phyloP scores from a whole-genome alignment of 108 stramenopile genomes.

The Fragilaria crotonensis region DNA sequence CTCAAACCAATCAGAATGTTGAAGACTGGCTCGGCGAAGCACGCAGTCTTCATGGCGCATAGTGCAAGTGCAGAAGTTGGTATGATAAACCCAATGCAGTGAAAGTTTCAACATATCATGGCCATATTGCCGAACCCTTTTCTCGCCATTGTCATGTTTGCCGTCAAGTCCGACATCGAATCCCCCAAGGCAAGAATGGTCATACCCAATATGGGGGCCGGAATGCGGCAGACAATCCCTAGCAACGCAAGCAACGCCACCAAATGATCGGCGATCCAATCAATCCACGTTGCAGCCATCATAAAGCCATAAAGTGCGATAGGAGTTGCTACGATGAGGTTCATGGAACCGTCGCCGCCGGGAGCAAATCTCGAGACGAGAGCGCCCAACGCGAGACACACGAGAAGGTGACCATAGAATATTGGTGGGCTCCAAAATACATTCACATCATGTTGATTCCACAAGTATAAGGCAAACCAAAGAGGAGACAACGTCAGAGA shows the following conservation, averaged over 20 bases:
- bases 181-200: conserved; percentile 84
- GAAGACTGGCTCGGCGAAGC: conserved; percentile 78
- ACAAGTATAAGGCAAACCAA: conserved; percentile 34
- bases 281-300: conserved; percentile 67
- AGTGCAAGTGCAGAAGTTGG: no score
- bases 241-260: conserved; percentile 51
- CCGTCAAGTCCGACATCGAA: conserved; percentile 58
- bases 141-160: conserved; percentile 69
- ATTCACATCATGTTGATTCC: conserved; percentile 18
- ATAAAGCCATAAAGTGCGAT: conserved; percentile 47
- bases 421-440: conserved; percentile 15
- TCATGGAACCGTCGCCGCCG: conserved; percentile 32
- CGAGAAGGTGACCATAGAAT: conserved; percentile 8
- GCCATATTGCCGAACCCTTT: conserved; percentile 66
- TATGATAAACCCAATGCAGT: neutral
- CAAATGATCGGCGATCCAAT: conserved; percentile 57
- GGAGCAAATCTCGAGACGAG: conserved; percentile 31
- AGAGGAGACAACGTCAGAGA: conserved; percentile 32
- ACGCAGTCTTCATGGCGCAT: conserved; percentile 19
- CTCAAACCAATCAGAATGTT: conserved; percentile 40
- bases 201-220: conserved; percentile 48
- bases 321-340: conserved; percentile 19
- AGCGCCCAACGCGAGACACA: conserved; percentile 19
- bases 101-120: conserved; percentile 17
- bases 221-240: conserved; percentile 44